Evolutionary conservation across 805 yeast genomes (phyloP), one percentile per base, ranked within the genome.

Genomic region (Teunomyces barrocoloradensis): DNA sequence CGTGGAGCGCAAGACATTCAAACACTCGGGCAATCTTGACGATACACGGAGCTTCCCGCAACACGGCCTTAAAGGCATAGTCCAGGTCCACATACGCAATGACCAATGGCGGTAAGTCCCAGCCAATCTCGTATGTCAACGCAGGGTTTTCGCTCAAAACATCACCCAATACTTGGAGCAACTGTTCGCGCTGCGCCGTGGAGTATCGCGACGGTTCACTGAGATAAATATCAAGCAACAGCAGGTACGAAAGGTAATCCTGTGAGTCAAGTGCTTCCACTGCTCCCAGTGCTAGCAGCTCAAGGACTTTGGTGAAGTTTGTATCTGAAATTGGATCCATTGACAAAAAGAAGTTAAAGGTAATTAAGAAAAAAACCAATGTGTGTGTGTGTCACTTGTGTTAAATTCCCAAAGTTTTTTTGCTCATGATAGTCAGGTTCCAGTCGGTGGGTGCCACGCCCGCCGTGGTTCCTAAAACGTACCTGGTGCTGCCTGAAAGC

Each of bases 81-180:
- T 56, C 67, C 47, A 59, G 68, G 51, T 69, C 81, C 56, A 85
- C 60, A 60, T 76, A 87, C 7, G 73, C 72, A 39, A 89, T 57
- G 5, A 91, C 54, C 43, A 87, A 65, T 28, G 75, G 77, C 0
- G 96, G 96, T n/a, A 91, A 60, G 63, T 91, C 97, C 97, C 97
- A 91, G 2, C 96, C 96, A 50, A 90, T 81, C 54, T 84, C 86
- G 38, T 77, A 73, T 0, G 82, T 71, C 27, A 89, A 64, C 9
- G 74, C 75, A 13, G 74, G 70, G 59, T 85, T 63, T 0, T 59
- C 64, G 2, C 45, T 36, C 28, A 89, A 63, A 0, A 81, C 67
- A 0, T 66, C 69, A 9, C 65, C 54, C 11, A 90, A 53, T 3
- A 69, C 65, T 0, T 60, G 65, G 41, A 89, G 63, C n/a, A 87